phyloP scores from a whole-genome alignment of 2,329 filamentous ascomycete genomes.

The Kalmusia sp. region DNA sequence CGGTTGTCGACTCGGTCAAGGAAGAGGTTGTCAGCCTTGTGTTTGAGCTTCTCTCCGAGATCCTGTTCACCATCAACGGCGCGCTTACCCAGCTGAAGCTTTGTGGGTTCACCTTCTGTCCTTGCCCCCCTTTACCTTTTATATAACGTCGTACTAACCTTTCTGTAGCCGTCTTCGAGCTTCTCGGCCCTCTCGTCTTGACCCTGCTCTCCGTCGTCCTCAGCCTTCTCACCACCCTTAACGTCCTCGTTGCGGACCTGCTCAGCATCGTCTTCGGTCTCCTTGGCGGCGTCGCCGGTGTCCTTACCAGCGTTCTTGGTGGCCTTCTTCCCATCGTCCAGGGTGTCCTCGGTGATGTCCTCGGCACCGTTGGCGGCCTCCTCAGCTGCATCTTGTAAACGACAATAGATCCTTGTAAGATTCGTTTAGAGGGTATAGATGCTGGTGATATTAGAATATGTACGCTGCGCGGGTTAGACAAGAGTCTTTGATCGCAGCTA shows the following conservation, averaged over 20 bases:
- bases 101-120: slow-evolving; percentile 1
- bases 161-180: slow-evolving; percentile 12
- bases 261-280: slow-evolving; percentile 8
- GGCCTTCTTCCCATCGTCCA: not conserved
- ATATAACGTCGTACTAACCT: not conserved
- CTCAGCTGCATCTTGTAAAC: slow-evolving; percentile 6
- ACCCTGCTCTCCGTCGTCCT: slow-evolving; percentile 4
- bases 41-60: slow-evolving; percentile 9
- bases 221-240: slow-evolving; percentile 8
- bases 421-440: too few species aligned
- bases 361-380: slow-evolving; percentile 2
- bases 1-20: not conserved
- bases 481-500: too few species aligned
- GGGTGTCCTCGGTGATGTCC: not conserved
- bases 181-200: slow-evolving; percentile 9
- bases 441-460: too few species aligned
- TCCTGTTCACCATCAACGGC: slow-evolving; percentile 10
- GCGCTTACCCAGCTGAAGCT: slow-evolving; percentile 5
- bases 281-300: slow-evolving; percentile 4
- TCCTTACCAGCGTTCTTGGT: slow-evolving; percentile 1
- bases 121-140: too few species aligned
- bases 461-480: too few species aligned
- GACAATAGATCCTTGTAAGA: not conserved
- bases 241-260: slow-evolving; percentile 2
- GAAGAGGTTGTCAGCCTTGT: slow-evolving; percentile 7